These are phyloP conservation scores for Darksidea phi DNA, from an alignment of 495 filamentous ascomycete species.

Conservation along the genomic window DNA sequence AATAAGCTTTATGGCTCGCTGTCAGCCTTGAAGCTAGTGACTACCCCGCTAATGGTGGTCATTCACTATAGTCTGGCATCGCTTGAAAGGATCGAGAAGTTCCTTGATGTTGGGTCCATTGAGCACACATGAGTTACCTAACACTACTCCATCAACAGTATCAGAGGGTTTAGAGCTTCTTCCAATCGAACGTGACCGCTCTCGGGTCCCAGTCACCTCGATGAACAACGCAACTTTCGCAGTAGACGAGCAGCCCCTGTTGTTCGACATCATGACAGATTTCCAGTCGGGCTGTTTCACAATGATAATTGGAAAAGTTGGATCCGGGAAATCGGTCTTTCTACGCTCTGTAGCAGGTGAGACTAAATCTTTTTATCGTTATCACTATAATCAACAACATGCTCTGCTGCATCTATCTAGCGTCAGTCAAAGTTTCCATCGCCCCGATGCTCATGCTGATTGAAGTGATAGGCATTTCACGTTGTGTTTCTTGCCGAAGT, in stretches of 20 bases:
- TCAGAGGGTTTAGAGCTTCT: constrained; percentile 1
- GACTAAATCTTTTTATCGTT: constrained; percentile 13
- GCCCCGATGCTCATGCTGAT: too few relatives aligned
- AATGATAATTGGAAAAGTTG: constrained; percentile 30
- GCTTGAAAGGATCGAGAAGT: constrained; percentile 11
- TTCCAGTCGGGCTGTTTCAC: constrained; percentile 15
- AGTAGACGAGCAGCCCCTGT: constrained; percentile 14
- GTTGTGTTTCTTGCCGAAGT: constrained; percentile 12
- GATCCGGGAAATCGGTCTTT: constrained; percentile 28
- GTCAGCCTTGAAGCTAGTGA: constrained; percentile 24
- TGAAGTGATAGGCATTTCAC: constrained; percentile 3
- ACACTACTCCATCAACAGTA: neutral
- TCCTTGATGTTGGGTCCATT: neutral
- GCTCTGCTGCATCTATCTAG: constrained; percentile 10
- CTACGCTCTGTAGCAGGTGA: constrained; percentile 27
- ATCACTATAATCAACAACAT: constrained; percentile 17
- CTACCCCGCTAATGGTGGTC: constrained; percentile 10
- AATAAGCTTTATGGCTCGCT: constrained; percentile 17
- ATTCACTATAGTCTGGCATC: constrained; percentile 17
- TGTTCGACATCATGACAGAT: constrained; percentile 12
- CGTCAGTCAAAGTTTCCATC: too few relatives aligned
- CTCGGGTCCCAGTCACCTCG: neutral
- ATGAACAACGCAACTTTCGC: constrained; percentile 19
- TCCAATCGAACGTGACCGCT: neutral
- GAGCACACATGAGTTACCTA: neutral